Percentiles rank a stretch among this genome's conserved stretches.
Evolutionary conservation across 1,139 yeast genomes (phyloP).

Genomic region (Yamadazyma songkhlaensis): DNA sequence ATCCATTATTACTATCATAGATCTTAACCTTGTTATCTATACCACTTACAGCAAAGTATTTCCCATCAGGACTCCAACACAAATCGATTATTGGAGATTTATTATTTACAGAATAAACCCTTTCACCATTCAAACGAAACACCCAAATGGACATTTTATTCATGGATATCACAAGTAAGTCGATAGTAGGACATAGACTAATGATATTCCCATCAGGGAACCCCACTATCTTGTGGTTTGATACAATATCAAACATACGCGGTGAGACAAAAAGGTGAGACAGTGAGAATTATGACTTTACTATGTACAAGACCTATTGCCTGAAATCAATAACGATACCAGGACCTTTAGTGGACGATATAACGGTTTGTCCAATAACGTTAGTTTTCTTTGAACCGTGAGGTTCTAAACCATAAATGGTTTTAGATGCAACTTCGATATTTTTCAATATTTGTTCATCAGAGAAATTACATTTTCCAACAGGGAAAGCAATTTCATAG

Average conservation of each 20-base stretch:
- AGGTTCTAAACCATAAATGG: constrained; percentile 58
- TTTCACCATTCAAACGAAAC: constrained; percentile 53
- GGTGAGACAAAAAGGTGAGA: too few relatives aligned
- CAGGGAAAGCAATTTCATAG: constrained; percentile 59
- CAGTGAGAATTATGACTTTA: too few relatives aligned
- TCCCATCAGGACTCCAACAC: constrained; percentile 36
- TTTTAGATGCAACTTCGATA: constrained; percentile 64
- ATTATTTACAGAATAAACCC: constrained; percentile 49
- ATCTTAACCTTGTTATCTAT: constrained; percentile 43
- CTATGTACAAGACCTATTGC: constrained; percentile 12
- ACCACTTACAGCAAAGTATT: constrained; percentile 44
- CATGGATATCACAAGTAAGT: constrained; percentile 49
- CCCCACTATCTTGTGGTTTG: constrained; percentile 24
- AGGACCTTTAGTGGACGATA: constrained; percentile 79
- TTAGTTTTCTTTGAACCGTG: constrained; percentile 66
- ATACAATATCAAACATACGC: constrained; percentile 11
- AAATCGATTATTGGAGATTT: constrained; percentile 33
- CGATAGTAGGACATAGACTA: constrained; percentile 58
- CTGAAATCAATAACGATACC: constrained; percentile 65
- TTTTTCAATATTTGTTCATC: constrained; percentile 76
- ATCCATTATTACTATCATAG: constrained; percentile 51
- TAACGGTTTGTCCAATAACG: constrained; percentile 64
- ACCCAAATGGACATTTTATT: constrained; percentile 50
- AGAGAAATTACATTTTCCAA: constrained; percentile 76
- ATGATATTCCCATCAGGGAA: constrained; percentile 40